Evolutionary conservation across 495 filamentous ascomycete species (phyloP), one percentile per base, ranked within the genome.

Genomic region (Recurvomyces mirabilis): DNA sequence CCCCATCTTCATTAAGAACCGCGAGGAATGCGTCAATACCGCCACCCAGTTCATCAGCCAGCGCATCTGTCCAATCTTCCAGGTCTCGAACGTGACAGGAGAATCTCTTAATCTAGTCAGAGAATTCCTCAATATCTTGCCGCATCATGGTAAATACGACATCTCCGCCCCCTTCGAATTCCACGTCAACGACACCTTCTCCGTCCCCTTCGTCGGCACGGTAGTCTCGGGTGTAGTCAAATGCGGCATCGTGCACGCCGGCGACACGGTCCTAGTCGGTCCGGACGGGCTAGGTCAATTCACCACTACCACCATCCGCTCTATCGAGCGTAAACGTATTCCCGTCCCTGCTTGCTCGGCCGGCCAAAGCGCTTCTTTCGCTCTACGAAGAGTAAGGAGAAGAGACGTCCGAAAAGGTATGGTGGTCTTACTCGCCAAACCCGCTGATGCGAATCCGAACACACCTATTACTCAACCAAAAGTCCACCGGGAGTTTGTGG

Each of bases 361-460:
- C 0, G 91, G 91, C 0, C 91, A 96, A 61, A 88, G 81, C 22
- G 93, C 86, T 3, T 89, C 83, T 4, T 94, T 98, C 54, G 91
- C 91, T 1, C 60, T 98, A 37, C 84, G 88, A 48, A 74, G 84
- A 35, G 73, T 98, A 0, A 73, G 86, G 20, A 67, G 91, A 18
- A 93, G 91, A 65, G 93, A 98, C 58, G 91, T 98, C 0, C 76
- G 93, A 23, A 98, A 98, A 70, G 91, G 91, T 18, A 96, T 96
- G 93, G 91, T 98, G 0, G 89, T 96, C 10, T 65, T 98, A 30
- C 81, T 83, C 20, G 51, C 51, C 33, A 95, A 89, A 65, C n/a
- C n/a, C n/a, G 64, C 77, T 30, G 82, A 87, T 24, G 72, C 77
- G 14, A 51, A 56, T 14, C 52, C 56, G 38, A 41, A 50, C 33